Conservation (phyloP, 805 yeast genomes). For the Schizosaccharomyces osmophilus region DNA sequence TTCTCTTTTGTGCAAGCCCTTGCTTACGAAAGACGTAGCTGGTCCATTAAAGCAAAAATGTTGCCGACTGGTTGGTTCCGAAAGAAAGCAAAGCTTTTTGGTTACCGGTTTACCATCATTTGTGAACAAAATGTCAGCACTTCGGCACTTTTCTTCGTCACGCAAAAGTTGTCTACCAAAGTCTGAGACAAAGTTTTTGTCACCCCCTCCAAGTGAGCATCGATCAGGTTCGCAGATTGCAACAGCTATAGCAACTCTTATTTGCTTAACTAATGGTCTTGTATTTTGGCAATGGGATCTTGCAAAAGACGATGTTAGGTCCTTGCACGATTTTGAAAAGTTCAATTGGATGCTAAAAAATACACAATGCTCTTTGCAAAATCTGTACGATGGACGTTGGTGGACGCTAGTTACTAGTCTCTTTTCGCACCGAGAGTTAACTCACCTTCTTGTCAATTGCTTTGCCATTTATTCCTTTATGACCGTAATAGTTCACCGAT, state of each 20-base stretch:
- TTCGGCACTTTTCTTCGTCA: too few species aligned
- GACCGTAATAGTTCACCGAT: not conserved
- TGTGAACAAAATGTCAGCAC: too few species aligned
- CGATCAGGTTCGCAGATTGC: not conserved
- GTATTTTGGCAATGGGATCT: not conserved
- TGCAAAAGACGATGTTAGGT: not conserved
- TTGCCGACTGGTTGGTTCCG: too few species aligned
- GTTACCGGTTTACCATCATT: too few species aligned
- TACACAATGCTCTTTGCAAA: not conserved
- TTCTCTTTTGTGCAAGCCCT: too few species aligned
- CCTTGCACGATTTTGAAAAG: not conserved
- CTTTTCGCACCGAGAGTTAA: not conserved
- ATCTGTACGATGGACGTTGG: not conserved
- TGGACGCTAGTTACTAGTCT: not conserved
- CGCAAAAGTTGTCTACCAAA: too few species aligned
- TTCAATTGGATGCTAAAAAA: not conserved
- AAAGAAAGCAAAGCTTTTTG: too few species aligned
- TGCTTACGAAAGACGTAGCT: too few species aligned
- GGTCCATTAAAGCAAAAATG: too few species aligned
- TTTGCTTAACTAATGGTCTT: not conserved
- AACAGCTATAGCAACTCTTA: not conserved
- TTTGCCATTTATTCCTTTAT: not conserved
- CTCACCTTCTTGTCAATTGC: not conserved
- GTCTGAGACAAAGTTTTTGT: not conserved
- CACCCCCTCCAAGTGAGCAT: not conserved